Base-by-base conservation (phyloP, 1,284 basidiomycete species). In the Trametes hirsuta region DNA sequence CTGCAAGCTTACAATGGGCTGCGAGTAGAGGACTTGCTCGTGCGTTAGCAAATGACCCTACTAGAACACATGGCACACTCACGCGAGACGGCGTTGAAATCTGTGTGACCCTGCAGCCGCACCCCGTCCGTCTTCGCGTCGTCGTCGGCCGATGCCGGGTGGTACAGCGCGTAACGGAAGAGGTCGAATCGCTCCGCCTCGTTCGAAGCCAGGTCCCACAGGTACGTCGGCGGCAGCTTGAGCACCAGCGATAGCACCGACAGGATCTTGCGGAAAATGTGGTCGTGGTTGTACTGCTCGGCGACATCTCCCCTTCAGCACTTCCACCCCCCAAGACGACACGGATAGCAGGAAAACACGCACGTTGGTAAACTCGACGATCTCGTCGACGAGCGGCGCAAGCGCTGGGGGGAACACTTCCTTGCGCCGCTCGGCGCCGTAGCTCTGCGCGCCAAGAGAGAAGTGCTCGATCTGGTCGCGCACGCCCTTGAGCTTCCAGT, bases 1-100 rank as follows among this genome's bases (percentile, higher is more conserved):
- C 63, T 83, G 81, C 18, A 83, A 69, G 1, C 80, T 80, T 2
- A 81, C 77, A 25, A 83, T 76, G 1, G 80, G 80, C 65, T 82
- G 81, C 6, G 79, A 76, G 67, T 74, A 75, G 66, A 30, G 78
- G 72, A 39, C 79, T 80, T 55, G 80, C 70, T 37, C 73, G 75
- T 47, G 79, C 78, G 58, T 79, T 73, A 58, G 47, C 15, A 79
- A 36, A 14, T 18, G 37, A 9, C 4, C 49, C 21, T 15, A 44
- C 24, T 24, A 35, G 22, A 46, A 30, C 9, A 18, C 30, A 45
- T 46, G 35, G 12, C 18, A 25, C 15, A 48, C 59, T 37, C 42
- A 58, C 48, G 22, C 30, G 48, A 62, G 8, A 47, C 47, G 11
- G 53, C 48, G 51, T 51, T 55, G 54, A 55, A 58, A n/a, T 58